Base-by-base conservation (phyloP, 2,329 filamentous ascomycete genomes). In the Aureobasidium sp. region DNA sequence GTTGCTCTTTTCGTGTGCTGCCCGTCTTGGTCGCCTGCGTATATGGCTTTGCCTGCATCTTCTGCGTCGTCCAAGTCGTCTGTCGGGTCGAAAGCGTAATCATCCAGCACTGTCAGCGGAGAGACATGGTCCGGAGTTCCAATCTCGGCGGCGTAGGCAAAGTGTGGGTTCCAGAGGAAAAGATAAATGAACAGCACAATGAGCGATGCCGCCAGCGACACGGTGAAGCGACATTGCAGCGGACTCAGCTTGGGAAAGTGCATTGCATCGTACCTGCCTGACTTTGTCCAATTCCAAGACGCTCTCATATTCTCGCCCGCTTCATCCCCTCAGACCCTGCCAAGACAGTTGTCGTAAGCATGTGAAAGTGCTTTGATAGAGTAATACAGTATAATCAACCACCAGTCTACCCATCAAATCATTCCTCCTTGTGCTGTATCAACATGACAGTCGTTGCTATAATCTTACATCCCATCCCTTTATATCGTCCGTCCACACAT, bases 221-320 rank as follows among this genome's bases (percentile, higher is more conserved):
- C 85, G 71, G 83, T 83, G 70, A 90, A 83, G 71, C 88, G 87
- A 76, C 86, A 87, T 78, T 89, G 89, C 67, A 89, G 78, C 69
- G 83, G 85, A 72, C 82, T 86, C 73, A 87, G 81, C 74, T 86
- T 77, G 36, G 74, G 74, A 68, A 75, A 76, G 70, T 75, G 76
- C 55, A 66, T 64, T 75, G 76, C 49, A 66, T 62, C 48, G 60
- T 49, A 49, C 69, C 5, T 64, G 14, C 68, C 66, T 25, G 66
- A 65, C 63, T 15, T n/a, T 34, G 8, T 51, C 63, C 9, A 63
- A 7, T 49, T 31, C 5, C 15, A 44, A 56, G 37, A 39, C 42
- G 5, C 42, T 45, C 42, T 27, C 22, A 12, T 22, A 5, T 22
- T 45, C 14, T 27, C 22, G 20, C 14, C 12, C 22, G 20, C 42